Percentiles rank a stretch among this genome's conserved stretches.
phyloP scores from a whole-genome alignment of 2,329 filamentous ascomycete genomes.

The Keithomyces neogunnii region DNA sequence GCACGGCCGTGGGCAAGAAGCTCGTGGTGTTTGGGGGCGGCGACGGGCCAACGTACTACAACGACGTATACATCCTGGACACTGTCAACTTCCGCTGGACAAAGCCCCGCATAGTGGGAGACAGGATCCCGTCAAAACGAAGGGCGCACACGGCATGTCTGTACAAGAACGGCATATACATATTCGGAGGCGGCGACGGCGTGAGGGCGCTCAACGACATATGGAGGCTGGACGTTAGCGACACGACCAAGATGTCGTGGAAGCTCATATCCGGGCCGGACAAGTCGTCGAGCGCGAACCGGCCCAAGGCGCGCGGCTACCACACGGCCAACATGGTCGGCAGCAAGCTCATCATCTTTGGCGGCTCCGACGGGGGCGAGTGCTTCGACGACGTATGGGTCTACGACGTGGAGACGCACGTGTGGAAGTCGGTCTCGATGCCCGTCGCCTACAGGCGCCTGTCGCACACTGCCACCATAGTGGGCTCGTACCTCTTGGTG shows the following conservation, averaged over 20 bases:
- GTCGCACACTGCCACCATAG: conserved; percentile 60
- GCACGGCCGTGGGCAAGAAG: conserved; percentile 62
- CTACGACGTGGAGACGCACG: conserved; percentile 55
- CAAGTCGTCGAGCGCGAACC: conserved; percentile 21
- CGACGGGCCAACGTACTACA: conserved; percentile 63
- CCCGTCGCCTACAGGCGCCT: conserved; percentile 54
- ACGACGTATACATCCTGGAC: conserved; percentile 64
- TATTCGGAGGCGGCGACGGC: conserved; percentile 65
- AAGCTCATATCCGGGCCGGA: conserved; percentile 49
- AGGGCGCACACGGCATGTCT: conserved; percentile 63
- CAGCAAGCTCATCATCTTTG: conserved; percentile 63
- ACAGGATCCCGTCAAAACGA: conserved; percentile 50
- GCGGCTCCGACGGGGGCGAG: conserved; percentile 61
- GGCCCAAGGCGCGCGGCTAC: conserved; percentile 58
- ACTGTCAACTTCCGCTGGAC: conserved; percentile 62
- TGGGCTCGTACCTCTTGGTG: conserved; percentile 62
- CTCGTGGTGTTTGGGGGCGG: conserved; percentile 62
- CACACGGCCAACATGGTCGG: conserved; percentile 68
- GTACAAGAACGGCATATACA: conserved; percentile 62
- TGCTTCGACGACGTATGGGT: conserved; percentile 69
- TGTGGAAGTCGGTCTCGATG: conserved; percentile 52
- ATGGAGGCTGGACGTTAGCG: conserved; percentile 62
- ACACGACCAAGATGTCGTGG: conserved; percentile 61
- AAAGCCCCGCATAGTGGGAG: conserved; percentile 50
- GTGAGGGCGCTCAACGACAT: conserved; percentile 64